Percentiles rank a stretch among this genome's conserved stretches.
Evolutionary conservation across 176 grass and related monocot species (phyloP).

Genomic region (Oryza glumipatula): DNA sequence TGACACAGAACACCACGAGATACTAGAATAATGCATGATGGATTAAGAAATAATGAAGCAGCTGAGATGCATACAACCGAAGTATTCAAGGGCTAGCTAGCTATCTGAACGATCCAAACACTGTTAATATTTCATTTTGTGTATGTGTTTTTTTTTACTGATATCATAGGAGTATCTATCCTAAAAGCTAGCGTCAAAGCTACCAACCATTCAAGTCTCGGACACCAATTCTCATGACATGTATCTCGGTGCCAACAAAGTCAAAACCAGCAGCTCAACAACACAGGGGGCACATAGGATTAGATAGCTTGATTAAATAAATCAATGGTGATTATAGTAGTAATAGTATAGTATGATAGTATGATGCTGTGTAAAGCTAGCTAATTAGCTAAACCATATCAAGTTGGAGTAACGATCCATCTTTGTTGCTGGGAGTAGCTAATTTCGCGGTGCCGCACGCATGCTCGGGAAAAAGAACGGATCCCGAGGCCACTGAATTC

Average conservation of each 20-base stretch:
- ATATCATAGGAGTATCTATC: not conserved
- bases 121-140: not conserved
- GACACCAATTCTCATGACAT: conserved; percentile 62
- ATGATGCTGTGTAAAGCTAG: not conserved
- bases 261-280: conserved; percentile 69
- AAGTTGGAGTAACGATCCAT: conserved; percentile 2
- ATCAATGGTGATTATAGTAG: not conserved
- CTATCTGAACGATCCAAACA: conserved; percentile 31
- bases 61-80: conserved; percentile 30
- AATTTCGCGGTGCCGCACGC: conserved; percentile 30
- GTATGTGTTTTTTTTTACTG: not conserved
- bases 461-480: conserved; percentile 5
- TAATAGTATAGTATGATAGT: not conserved
- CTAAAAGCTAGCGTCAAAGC: conserved; percentile 33
- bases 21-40: not conserved
- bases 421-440: conserved; percentile 1
- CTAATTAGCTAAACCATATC: not conserved
- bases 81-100: not conserved
- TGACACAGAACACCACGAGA: conserved; percentile 46
- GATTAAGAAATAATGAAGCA: not conserved
- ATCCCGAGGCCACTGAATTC: conserved; percentile 49
- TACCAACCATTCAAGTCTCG: conserved; percentile 39
- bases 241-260: conserved; percentile 52
- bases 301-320: conserved; percentile 4
- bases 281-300: conserved; percentile 18